These are phyloP conservation scores for Penicillium glabrum DNA, from an alignment of 2,329 filamentous ascomycete species.

Conservation along the genomic window DNA sequence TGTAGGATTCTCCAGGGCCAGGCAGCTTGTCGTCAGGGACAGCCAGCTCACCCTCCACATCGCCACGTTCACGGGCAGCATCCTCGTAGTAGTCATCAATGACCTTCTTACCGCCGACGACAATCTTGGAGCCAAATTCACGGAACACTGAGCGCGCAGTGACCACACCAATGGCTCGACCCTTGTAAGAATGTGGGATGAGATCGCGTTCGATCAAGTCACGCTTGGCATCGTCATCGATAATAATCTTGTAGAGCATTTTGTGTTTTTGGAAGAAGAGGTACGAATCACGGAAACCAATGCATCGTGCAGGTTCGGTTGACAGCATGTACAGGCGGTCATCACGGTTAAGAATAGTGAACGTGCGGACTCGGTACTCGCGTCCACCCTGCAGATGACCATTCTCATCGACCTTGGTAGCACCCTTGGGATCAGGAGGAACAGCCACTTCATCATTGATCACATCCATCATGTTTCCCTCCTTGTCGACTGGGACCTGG, in stretches of 20 bases:
- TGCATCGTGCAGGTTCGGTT: slow-evolving; percentile 92
- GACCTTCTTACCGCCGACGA: slow-evolving; percentile 85
- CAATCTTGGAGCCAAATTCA: slow-evolving; percentile 91
- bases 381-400: slow-evolving; percentile 79
- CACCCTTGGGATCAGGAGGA: slow-evolving; percentile 82
- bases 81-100: slow-evolving; percentile 86
- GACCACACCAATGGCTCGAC: slow-evolving; percentile 92
- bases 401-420: slow-evolving; percentile 88
- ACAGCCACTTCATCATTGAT: slow-evolving; percentile 88
- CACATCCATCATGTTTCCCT: slow-evolving; percentile 88
- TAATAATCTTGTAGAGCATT: slow-evolving; percentile 95
- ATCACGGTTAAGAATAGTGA: slow-evolving; percentile 81
- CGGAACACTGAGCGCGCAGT: slow-evolving; percentile 95
- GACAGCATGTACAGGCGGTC: slow-evolving; percentile 96
- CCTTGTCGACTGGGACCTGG: slow-evolving; percentile 85
- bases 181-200: slow-evolving; percentile 98
- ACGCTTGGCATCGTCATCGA: slow-evolving; percentile 94
- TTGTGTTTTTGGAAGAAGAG: slow-evolving; percentile 98
- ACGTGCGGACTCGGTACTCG: slow-evolving; percentile 93
- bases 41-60: slow-evolving; percentile 83
- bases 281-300: slow-evolving; percentile 96
- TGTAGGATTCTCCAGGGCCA: slow-evolving; percentile 80
- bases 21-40: slow-evolving; percentile 83
- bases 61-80: slow-evolving; percentile 72
- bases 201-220: slow-evolving; percentile 94